These are phyloP conservation scores for Actinidia polygama DNA, from an alignment of 179 eudicot species.

Conservation along the genomic window DNA sequence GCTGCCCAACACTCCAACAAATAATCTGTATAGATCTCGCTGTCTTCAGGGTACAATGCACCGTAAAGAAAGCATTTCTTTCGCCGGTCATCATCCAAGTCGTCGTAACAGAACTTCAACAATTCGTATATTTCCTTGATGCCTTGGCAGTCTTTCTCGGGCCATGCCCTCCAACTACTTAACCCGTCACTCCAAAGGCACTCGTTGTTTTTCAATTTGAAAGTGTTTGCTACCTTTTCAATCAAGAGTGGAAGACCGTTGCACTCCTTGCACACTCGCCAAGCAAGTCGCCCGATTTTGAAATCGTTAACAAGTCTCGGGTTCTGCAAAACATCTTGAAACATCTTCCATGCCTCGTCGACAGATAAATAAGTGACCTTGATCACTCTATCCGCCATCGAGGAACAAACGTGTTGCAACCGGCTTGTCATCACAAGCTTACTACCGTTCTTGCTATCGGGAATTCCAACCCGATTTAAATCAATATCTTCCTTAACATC, in stretches of 20 bases:
- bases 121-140: constrained; percentile 20
- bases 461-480: constrained; percentile 8
- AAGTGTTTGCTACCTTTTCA: constrained; percentile 13
- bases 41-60: constrained; percentile 31
- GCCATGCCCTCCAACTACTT: constrained; percentile 13
- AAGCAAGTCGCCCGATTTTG: neutral
- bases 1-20: constrained; percentile 27
- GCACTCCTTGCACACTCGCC: neutral
- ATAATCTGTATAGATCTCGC: constrained; percentile 1
- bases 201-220: neutral
- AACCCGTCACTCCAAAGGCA: constrained; percentile 18
- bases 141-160: constrained; percentile 13
- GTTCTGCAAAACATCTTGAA: neutral
- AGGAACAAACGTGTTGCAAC: neutral
- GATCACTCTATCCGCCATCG: neutral
- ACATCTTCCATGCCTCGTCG: constrained; percentile 28
- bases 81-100: constrained; percentile 18
- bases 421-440: constrained; percentile 24
- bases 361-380: constrained; percentile 2
- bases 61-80: constrained; percentile 32
- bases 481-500: constrained; percentile 14
- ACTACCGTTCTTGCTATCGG: constrained; percentile 4
- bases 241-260: constrained; percentile 9
- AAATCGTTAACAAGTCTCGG: neutral
- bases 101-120: constrained; percentile 17